A percentile compares a stretch with the other conserved stretches of the same genome.
These are phyloP conservation scores for Cornus kousa DNA, from an alignment of 148 eudicot species.

Conservation along the genomic window DNA sequence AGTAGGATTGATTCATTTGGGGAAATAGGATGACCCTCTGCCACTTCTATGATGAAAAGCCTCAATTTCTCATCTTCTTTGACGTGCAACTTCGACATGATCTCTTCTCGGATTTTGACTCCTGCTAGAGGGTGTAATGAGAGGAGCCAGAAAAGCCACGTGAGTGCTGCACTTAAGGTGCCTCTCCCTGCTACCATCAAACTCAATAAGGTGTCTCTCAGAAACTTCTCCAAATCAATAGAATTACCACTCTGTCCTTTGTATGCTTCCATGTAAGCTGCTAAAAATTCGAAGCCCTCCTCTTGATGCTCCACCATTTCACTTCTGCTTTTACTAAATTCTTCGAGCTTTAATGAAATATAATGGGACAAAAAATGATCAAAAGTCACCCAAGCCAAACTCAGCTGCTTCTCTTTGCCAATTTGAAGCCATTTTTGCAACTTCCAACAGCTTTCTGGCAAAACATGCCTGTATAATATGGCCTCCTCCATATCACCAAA, in stretches of 20 bases:
- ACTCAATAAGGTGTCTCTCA: constrained; percentile 14
- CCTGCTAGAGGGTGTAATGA: constrained; percentile 15
- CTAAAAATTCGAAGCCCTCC: not conserved
- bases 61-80: not conserved
- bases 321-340: not conserved
- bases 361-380: constrained; percentile 14
- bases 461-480: constrained; percentile 25
- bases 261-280: not conserved
- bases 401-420: constrained; percentile 25
- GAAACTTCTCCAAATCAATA: not conserved
- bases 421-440: constrained; percentile 21
- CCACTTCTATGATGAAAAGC: constrained; percentile 18
- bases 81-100: not conserved
- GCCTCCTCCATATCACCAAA: constrained; percentile 31
- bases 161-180: constrained; percentile 25
- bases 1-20: constrained; percentile 17
- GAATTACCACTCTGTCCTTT: constrained; percentile 7
- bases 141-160: constrained; percentile 26
- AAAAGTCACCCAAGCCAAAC: constrained; percentile 7
- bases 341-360: constrained; percentile 12
- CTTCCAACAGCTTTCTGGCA: constrained; percentile 32
- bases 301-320: not conserved
- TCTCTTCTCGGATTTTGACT: constrained; percentile 13
- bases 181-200: constrained; percentile 33
- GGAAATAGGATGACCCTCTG: constrained; percentile 17